Evolutionary conservation across 805 yeast genomes (phyloP), one percentile per base, ranked within the genome.

Genomic region (Myxozyma neotropica): DNA sequence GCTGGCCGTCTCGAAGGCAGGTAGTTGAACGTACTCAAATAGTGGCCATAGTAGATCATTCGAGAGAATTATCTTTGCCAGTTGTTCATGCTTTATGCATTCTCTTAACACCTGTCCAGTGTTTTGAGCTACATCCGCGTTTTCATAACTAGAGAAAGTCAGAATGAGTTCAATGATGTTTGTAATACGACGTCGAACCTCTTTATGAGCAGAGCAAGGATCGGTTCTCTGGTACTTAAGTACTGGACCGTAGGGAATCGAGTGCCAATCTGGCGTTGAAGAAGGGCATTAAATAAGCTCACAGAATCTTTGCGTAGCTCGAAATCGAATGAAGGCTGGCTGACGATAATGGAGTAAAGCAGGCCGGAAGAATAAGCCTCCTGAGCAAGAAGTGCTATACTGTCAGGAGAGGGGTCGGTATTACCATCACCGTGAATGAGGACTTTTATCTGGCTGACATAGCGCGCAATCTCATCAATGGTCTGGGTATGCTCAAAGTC

Each of bases 181-280:
- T n/a, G 19, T 24, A 29, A 15, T 50, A 58, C 21, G n/a, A n/a
- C n/a, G n/a, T n/a, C n/a, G n/a, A n/a, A 38, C 66, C 61, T 65
- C 45, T 57, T 80, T 68, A 92, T 76, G 61, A 94, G 79, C 29
- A 80, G 66, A 33, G 78, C 77, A 39, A 94, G 72, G 2, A 89
- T 81, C 59, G 83, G 84, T 5, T 94, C 91, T 59, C 83, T 81
- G 26, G 81, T 73, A 17, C 87, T 73, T 40, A 94, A 73, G 72
- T 91, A 89, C 69, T 93, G 97, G 19, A 90, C 92, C 0, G 97
- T 89, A 17, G 96, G 96, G 7, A 86, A 82, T 66, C 90, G 81
- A 66, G 78, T 82, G 44, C 90, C 93, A 39, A 85, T 83, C 64
- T 86, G 87, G 54, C 96, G 84, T 68, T 92, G 83, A 63, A 94